These are phyloP conservation scores for Salix viminalis DNA, from an alignment of 345 rosid genomes.

Conservation along the genomic window DNA sequence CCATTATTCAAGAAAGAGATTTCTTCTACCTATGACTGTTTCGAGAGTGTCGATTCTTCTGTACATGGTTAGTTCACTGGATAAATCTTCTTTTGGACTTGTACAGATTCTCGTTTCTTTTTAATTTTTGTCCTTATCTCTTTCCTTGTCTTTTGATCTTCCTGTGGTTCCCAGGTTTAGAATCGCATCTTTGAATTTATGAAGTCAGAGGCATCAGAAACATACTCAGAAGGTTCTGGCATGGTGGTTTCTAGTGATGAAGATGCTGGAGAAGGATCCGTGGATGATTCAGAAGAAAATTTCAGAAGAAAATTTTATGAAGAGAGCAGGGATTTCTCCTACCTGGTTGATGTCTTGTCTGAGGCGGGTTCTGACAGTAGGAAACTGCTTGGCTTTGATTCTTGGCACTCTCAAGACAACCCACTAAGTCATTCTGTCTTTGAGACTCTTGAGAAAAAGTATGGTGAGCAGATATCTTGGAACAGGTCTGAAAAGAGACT, in stretches of 20 bases:
- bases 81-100: neutral
- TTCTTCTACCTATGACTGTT: conserved; percentile 27
- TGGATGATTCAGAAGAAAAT: conserved; percentile 26
- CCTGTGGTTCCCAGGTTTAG: conserved; percentile 30
- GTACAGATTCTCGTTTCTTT: neutral
- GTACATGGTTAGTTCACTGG: conserved; percentile 40
- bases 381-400: conserved; percentile 16
- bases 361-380: conserved; percentile 49
- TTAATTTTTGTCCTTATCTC: neutral
- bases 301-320: conserved; percentile 22
- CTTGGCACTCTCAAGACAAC: conserved; percentile 27
- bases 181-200: conserved; percentile 44
- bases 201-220: conserved; percentile 46
- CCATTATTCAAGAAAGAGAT: conserved; percentile 34
- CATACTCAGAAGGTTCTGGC: conserved; percentile 46
- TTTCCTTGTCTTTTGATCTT: neutral
- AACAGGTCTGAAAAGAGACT: conserved; percentile 67
- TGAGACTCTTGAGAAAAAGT: conserved; percentile 74
- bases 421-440: conserved; percentile 44
- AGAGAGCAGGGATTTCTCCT: conserved; percentile 57
- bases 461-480: conserved; percentile 58
- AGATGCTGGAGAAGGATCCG: conserved; percentile 32
- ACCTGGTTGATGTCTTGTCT: conserved; percentile 52
- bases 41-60: conserved; percentile 18
- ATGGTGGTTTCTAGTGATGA: conserved; percentile 64